phyloP scores from a whole-genome alignment of 2,329 filamentous ascomycete genomes.

The Davidsoniella neocaledoniae region DNA sequence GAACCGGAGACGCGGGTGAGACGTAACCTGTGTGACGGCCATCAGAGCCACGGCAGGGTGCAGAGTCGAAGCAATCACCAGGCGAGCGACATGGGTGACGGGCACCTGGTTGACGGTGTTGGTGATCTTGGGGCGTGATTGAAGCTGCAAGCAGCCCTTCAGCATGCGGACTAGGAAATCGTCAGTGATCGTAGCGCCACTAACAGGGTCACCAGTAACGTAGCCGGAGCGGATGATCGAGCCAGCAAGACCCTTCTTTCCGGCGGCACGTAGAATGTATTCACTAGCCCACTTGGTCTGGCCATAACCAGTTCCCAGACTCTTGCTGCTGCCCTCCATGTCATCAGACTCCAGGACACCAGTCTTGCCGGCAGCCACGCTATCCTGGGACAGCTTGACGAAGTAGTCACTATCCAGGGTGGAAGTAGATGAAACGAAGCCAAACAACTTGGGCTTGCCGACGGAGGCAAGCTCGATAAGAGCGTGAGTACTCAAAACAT shows the following conservation, averaged over 20 bases:
- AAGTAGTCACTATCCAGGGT: conserved; percentile 73
- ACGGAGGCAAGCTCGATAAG: conserved; percentile 57
- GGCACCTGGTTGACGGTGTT: conserved; percentile 87
- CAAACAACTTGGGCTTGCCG: conserved; percentile 63
- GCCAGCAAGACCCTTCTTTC: conserved; percentile 56
- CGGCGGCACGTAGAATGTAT: conserved; percentile 59
- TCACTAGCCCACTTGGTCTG: conserved; percentile 76
- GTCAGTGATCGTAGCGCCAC: conserved; percentile 62
- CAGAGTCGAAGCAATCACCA: conserved; percentile 59
- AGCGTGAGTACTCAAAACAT: conserved; percentile 70
- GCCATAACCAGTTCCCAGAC: conserved; percentile 75
- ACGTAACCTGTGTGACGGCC: conserved; percentile 58
- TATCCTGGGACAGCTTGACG: conserved; percentile 51
- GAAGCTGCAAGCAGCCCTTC: conserved; percentile 76
- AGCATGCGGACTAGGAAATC: conserved; percentile 78
- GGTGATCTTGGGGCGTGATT: conserved; percentile 53
- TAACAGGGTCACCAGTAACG: conserved; percentile 54
- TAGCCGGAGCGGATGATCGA: conserved; percentile 73
- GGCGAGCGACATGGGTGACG: conserved; percentile 64
- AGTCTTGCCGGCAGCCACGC: conserved; percentile 40
- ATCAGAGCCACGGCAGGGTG: conserved; percentile 31
- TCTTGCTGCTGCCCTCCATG: conserved; percentile 55
- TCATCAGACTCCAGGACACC: conserved; percentile 63
- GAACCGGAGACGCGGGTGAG: conserved; percentile 61
- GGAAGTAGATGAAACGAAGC: conserved; percentile 69